Conservation (phyloP, 495 filamentous ascomycete genomes). For the Baudoinia panamericana region DNA sequence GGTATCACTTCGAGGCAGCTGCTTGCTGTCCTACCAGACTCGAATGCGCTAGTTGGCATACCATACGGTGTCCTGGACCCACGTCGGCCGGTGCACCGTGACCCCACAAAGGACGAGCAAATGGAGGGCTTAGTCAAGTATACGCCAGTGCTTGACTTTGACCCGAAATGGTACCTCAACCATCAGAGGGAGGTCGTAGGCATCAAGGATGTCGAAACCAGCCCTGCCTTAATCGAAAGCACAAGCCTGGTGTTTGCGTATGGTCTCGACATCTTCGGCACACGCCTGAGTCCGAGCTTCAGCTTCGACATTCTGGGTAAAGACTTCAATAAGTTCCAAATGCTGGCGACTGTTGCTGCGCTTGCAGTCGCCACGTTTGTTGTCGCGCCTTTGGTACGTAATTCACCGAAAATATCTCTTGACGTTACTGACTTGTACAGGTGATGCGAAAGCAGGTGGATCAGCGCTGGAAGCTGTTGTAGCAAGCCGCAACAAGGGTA, state of each 20-base stretch:
- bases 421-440: constrained; percentile 22
- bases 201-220: constrained; percentile 55
- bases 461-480: constrained; percentile 32
- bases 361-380: constrained; percentile 58
- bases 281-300: constrained; percentile 67
- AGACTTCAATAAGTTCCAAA: constrained; percentile 77
- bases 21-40: constrained; percentile 57
- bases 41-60: constrained; percentile 62
- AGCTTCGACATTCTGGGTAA: constrained; percentile 87
- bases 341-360: constrained; percentile 70
- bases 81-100: constrained; percentile 72
- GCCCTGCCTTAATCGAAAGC: constrained; percentile 75
- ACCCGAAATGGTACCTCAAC: constrained; percentile 67
- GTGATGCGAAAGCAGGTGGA: constrained; percentile 44
- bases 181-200: constrained; percentile 73
- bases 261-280: constrained; percentile 78
- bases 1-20: constrained; percentile 80
- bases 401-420: neutral
- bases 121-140: constrained; percentile 80
- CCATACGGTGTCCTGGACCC: constrained; percentile 71
- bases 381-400: constrained; percentile 70
- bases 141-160: constrained; percentile 62
- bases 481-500: neutral
- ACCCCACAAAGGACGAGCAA: constrained; percentile 60
- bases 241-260: constrained; percentile 85